phyloP scores from a whole-genome alignment of 257 asterid genomes.

The Gynochthodes officinalis region DNA sequence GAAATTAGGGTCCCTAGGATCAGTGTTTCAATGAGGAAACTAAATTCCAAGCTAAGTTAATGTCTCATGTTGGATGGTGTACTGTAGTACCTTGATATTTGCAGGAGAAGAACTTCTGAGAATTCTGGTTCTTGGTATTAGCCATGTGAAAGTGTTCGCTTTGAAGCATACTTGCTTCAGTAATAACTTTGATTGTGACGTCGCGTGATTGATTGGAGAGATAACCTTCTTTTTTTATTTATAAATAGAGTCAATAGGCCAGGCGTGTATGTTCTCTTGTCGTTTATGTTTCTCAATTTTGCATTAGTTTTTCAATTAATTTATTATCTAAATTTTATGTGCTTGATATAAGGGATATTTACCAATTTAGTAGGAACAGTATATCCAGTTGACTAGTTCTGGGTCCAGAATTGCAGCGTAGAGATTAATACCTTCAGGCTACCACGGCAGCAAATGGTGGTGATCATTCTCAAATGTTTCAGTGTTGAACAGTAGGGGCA shows the following conservation, averaged over 20 bases:
- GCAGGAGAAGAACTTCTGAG: neutral
- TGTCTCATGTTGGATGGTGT: neutral
- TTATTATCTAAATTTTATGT: neutral
- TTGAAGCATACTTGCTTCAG: no score
- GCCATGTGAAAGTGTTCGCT: neutral
- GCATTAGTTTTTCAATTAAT: neutral
- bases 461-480: neutral
- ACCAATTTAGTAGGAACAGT: neutral
- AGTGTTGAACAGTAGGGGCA: neutral
- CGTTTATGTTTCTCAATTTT: neutral
- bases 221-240: neutral
- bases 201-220: neutral
- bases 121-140: neutral
- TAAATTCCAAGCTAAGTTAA: neutral
- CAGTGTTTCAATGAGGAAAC: neutral
- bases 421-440: neutral
- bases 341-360: neutral
- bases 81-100: neutral
- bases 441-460: neutral
- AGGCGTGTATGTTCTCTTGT: neutral
- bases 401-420: neutral
- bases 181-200: neutral
- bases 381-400: neutral
- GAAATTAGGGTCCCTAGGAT: neutral
- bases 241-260: neutral